Base-by-base conservation (phyloP, 768 basidiomycete species). In the Cystobasidiopsis lactophilus region DNA sequence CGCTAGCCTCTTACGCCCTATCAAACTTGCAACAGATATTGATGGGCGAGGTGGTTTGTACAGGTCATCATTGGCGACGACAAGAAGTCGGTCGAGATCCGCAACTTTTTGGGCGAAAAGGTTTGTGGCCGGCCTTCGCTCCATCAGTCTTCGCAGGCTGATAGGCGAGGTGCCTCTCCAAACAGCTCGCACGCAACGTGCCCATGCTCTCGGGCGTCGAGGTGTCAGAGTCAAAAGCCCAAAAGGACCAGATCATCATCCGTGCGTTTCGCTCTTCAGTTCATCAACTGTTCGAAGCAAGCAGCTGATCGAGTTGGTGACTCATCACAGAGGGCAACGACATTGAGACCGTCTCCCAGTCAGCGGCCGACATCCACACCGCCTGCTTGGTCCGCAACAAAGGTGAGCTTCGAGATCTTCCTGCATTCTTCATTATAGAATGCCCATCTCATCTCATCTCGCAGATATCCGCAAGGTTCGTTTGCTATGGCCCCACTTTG, bases 331-430 rank as follows among this genome's bases (percentile, higher is more conserved):
- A 85, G 71, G 91, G 91, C 45, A 89, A 85, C 66, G 91, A 98
- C 68, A 75, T 99, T 57, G 82, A 96, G 68, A 83, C 81, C 63
- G 93, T 99, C 48, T 96, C 91, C 31, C 91, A 96, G 70, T 93
- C 88, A 80, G 86, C 93, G 56, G 93, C 93, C 44, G 84, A 84
- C 39, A 96, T 99, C 67, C 93, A 96, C 68, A 89, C 89, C 61
- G 74, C 81, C 57, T 93, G 86, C 73, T 78, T 80, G 61, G 93
- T 99, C 65, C 82, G 85, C 69, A 93, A 96, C 80, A 98, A 98
- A 75, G 91, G 41, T 43, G 66, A 65, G n/a, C n/a, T n/a, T n/a
- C n/a, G n/a, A 59, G 53, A 46, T 35, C 52, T 56, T 14, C 18
- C 26, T 2, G 18, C 18, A 14, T 3, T 19, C n/a, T 35, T 35